Conservation (phyloP, 805 yeast species). For the Lachancea dasiensis region DNA sequence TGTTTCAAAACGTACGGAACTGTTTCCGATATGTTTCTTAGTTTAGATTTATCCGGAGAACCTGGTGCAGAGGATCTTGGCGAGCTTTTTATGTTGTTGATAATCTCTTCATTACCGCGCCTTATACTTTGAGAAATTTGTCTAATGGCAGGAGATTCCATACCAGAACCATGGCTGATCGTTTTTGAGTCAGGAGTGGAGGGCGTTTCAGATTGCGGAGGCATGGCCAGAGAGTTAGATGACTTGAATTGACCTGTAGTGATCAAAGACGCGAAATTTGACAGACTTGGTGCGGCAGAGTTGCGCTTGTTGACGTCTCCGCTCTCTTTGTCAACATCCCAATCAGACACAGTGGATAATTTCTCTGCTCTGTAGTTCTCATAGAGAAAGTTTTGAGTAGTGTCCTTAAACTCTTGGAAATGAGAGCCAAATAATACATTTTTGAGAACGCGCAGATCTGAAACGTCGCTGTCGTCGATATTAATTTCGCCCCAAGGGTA, state of each 20-base stretch:
- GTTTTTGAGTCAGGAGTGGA: constrained; percentile 19
- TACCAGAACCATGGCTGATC: constrained; percentile 11
- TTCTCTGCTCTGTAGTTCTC: constrained; percentile 78
- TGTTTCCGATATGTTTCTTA: constrained; percentile 74
- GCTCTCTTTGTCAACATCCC: constrained; percentile 12
- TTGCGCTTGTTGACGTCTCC: constrained; percentile 17
- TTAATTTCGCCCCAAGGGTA: constrained; percentile 73
- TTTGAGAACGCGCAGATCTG: constrained; percentile 53
- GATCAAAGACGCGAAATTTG: constrained; percentile 32
- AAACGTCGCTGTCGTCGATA: constrained; percentile 43
- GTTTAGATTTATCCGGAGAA: constrained; percentile 47
- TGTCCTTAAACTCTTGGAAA: constrained; percentile 71
- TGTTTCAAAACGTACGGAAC: constrained; percentile 80
- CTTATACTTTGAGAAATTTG: constrained; percentile 34
- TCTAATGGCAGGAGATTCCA: constrained; percentile 34
- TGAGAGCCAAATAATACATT: constrained; percentile 79
- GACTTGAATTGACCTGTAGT: constrained; percentile 33
- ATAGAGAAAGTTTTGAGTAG: constrained; percentile 69
- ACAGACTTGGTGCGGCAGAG: constrained; percentile 33
- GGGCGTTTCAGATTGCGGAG: constrained; percentile 20
- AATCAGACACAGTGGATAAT: constrained; percentile 49
- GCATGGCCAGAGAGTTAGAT: constrained; percentile 23
- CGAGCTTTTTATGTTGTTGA: constrained; percentile 34
- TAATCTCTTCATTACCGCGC: constrained; percentile 35
- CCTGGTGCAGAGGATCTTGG: constrained; percentile 29